Conservation (phyloP, 441 rosid genomes). For the Gossypium laxum region DNA sequence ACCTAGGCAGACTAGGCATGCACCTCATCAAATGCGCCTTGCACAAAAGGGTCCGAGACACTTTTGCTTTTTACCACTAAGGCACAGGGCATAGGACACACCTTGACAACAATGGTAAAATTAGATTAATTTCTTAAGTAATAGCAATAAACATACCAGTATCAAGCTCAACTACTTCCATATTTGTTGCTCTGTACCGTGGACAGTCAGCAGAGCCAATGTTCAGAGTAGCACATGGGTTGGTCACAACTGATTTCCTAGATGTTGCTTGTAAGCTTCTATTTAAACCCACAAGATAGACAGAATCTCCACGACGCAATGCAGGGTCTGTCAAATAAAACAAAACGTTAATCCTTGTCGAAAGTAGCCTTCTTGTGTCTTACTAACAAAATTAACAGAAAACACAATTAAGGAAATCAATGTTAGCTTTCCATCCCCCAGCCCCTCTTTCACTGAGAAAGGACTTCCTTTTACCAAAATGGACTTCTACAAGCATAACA, state of each 20-base stretch:
- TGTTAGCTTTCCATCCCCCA: neutral
- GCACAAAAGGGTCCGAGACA: neutral
- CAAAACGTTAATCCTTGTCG: slow-evolving; percentile 7
- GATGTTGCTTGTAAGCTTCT: slow-evolving; percentile 82
- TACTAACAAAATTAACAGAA: neutral
- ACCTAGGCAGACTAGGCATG: neutral
- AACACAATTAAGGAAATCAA: slow-evolving; percentile 10
- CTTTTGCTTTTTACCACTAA: neutral
- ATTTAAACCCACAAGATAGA: slow-evolving; percentile 79
- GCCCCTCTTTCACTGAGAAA: neutral
- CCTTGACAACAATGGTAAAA: slow-evolving; percentile 1
- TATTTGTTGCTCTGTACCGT: slow-evolving; percentile 83
- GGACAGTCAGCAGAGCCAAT: slow-evolving; percentile 76
- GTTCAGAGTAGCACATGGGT: slow-evolving; percentile 74
- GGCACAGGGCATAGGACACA: neutral
- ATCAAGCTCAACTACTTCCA: slow-evolving; percentile 94
- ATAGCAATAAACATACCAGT: slow-evolving; percentile 45
- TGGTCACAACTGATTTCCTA: slow-evolving; percentile 82
- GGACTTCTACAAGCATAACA: neutral
- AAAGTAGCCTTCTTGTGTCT: neutral
- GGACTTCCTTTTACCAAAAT: neutral
- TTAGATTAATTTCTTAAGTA: neutral
- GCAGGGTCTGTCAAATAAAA: slow-evolving; percentile 57
- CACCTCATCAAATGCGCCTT: neutral
- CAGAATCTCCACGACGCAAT: slow-evolving; percentile 79